Base-by-base conservation (phyloP, 495 filamentous ascomycete genomes). In the Trichoderma parareesei region DNA sequence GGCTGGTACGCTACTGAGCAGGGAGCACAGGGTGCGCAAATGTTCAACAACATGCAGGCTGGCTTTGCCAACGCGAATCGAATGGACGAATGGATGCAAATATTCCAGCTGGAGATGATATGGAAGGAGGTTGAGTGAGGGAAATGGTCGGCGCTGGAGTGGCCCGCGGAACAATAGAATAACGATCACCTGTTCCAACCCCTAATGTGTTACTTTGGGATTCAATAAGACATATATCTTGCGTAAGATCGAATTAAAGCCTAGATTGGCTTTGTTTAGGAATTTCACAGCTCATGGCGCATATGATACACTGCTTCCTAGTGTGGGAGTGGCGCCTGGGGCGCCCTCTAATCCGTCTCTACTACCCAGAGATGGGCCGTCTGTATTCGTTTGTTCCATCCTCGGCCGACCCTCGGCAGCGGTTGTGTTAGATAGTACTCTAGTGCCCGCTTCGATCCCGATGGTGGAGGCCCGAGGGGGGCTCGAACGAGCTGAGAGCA, bases 81-180 rank as follows among this genome's bases (percentile, higher is more conserved):
- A 8, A 3, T 14, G 27, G 53, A 57, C 27, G 53, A 57, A 37
- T 57, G 53, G 53, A 57, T 37, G 53, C 53, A 57, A 38, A 14
- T 57, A 13, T 33, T 57, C 2, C 53, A 57, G 27, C 53, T 57
- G 2, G 33, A 57, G 33, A 14, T 13, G 27, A 57, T 57, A 57
- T 33, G 53, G 33, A 37, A 57, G 27, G 20, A 33, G 14, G 53
- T 57, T 35, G 33, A 37, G 33, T 57, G 37, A 33, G 33, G 20
- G 5, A 37, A 35, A 55, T 82, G 77, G 61, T 41, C 40, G 40
- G 11, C 40, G 27, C 0, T 27, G 2, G 27, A 27, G 27, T 27
- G 27, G 27, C 27, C 27, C 27, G 27, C 2, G 27, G 27, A 27
- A 27, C 27, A 27, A 1, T 2, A 27, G 27, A 27, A 27, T 27